phyloP scores from a whole-genome alignment of 306 rosid genomes.

The Medicago arabica region DNA sequence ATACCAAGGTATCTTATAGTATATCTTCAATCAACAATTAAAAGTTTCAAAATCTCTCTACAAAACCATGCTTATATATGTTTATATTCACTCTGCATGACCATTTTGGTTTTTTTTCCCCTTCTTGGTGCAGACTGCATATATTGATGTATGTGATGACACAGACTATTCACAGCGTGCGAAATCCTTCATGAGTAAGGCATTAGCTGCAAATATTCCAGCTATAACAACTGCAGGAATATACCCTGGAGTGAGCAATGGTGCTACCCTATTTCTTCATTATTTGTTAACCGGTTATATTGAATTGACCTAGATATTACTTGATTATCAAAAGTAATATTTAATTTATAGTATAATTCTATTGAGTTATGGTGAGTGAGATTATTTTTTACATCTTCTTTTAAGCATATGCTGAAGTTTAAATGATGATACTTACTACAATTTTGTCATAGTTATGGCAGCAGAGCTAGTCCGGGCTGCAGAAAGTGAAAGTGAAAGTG shows the following conservation, averaged over 20 bases:
- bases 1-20: slow-evolving; percentile 57
- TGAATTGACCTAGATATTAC: slow-evolving; percentile 15
- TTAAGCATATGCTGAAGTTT: slow-evolving; percentile 14
- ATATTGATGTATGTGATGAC: slow-evolving; percentile 89
- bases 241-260: slow-evolving; percentile 98
- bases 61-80: background rate
- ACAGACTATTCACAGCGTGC: slow-evolving; percentile 67
- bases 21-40: background rate
- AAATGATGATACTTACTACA: slow-evolving; percentile 30
- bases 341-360: background rate
- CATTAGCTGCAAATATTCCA: slow-evolving; percentile 77
- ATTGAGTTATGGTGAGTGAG: slow-evolving; percentile 15
- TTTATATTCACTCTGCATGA: background rate
- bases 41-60: slow-evolving; percentile 2
- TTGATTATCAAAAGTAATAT: background rate
- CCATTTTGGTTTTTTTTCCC: background rate
- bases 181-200: slow-evolving; percentile 66
- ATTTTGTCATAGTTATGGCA: slow-evolving; percentile 78
- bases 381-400: background rate
- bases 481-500: slow-evolving; percentile 66
- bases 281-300: slow-evolving; percentile 15
- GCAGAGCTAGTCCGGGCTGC: slow-evolving; percentile 85
- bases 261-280: slow-evolving; percentile 53
- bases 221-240: slow-evolving; percentile 92
- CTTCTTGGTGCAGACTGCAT: slow-evolving; percentile 70